Evolutionary conservation across 768 basidiomycete species (phyloP), one percentile per base, ranked within the genome.

Genomic region (Coprinopsis marcescibilis): DNA sequence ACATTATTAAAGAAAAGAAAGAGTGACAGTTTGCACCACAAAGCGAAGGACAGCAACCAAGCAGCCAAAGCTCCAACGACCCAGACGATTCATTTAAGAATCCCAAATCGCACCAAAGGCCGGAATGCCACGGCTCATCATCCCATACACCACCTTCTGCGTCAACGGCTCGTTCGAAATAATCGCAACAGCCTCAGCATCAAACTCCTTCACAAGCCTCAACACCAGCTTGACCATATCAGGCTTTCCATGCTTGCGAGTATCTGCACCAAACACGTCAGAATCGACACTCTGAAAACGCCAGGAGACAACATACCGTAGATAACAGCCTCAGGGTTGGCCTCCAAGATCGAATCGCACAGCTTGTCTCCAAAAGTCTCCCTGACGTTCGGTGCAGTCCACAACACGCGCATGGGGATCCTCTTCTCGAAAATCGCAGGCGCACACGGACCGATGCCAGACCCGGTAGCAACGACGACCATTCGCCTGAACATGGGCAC

Each of bases 401-500:
- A 72, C 11, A 72, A 59, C 13, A 72, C 60, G 11, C 66, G 63
- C 24, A 64, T 60, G 4, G 66, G 67, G 0, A 65, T 68, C 27
- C 55, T 58, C 32, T 65, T 58, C 11, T 64, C 65, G 44, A 65
- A 66, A 25, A 71, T 58, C 13, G 63, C 54, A 14, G 68, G 65
- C 8, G 64, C 57, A 46, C 65, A 66, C 2, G 77, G 78, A 0
- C 74, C 78, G 35, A 78, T 78, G 12, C 76, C 77, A 12, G 66
- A 69, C 3, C 77, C 77, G 1, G 77, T 80, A 11, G 77, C 77
- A 25, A 78, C 76, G 37, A 78, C 62, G 23, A 78, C 69, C 19
- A 78, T 63, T 27, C 68, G 65, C 24, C 70, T 67, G 70, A 80
- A 78, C 30, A 77, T 64, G 2, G 67, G 62, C 10, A 72, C 70